Base-by-base conservation (phyloP, 2,329 filamentous ascomycete genomes). In the Aspergillus arachidicola region DNA sequence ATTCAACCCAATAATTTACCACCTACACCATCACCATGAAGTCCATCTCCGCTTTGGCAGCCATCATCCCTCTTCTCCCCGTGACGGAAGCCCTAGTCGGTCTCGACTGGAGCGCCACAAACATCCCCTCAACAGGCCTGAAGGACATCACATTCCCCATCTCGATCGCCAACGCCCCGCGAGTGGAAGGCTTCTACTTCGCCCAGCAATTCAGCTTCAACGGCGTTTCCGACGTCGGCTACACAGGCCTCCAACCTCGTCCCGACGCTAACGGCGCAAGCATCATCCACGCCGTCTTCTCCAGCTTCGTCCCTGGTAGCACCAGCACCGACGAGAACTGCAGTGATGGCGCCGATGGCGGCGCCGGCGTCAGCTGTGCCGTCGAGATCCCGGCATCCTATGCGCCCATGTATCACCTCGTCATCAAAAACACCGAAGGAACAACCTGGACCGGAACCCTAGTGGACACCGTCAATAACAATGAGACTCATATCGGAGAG, bases 201-300 rank as follows among this genome's bases (percentile, higher is more conserved):
- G 73, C 72, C 0, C 67, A 74, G 43, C 72, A 75, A 64, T 75
- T 64, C 67, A 57, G 28, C 46, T 75, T 75, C 66, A 45, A 54
- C 32, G 63, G 62, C 38, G 54, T 66, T 26, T 32, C 61, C 1
- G 65, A 69, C 41, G 57, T 73, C n/a, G 72, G 73, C 10, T 75
- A 75, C 64, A 71, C 70, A 6, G 73, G 72, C 7, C 66, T 75
- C 4, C 72, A 75, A 16, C 73, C 73, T 3, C 65, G 68, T 26
- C 23, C 58, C 10, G 64, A 72, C 50, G 34, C 26, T 1, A 46
- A 58, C 36, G 64, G 63, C 38, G 57, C 62, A 12, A 68, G 69
- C 57, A 64, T 73, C 48, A 53, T 76, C 41, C 74, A 74, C 66
- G 74, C 67, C 34, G 74, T 71, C 21, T 74, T 76, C 66, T 76